These are phyloP conservation scores for Penicillium lividum DNA, from an alignment of 495 filamentous ascomycete species.

Conservation along the genomic window DNA sequence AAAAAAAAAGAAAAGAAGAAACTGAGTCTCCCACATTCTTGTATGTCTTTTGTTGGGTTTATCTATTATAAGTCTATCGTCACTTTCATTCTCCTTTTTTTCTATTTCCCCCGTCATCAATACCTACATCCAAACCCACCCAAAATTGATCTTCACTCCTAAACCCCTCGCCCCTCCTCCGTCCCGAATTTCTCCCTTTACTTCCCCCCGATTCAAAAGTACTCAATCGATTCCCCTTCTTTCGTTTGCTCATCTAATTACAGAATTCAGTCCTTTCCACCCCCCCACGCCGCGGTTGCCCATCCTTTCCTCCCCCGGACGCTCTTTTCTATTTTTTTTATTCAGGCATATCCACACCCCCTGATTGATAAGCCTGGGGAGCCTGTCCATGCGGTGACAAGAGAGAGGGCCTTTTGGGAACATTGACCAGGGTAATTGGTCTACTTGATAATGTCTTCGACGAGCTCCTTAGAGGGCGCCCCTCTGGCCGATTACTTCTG, in stretches of 20 bases:
- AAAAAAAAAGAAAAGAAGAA: slow-evolving; percentile 12
- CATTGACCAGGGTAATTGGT: slow-evolving; percentile 18
- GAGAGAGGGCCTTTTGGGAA: slow-evolving; percentile 19
- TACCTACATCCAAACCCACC: slow-evolving; percentile 11
- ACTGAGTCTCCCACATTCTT: slow-evolving; percentile 1
- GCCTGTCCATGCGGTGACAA: slow-evolving; percentile 39
- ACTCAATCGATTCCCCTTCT: neutral
- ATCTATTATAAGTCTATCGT: neutral
- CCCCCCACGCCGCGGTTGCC: neutral
- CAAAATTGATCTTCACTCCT: slow-evolving; percentile 32
- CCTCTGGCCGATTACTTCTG: slow-evolving; percentile 99
- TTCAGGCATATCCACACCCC: slow-evolving; percentile 6
- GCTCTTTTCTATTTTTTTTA: slow-evolving; percentile 5
- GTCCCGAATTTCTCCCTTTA: slow-evolving; percentile 8
- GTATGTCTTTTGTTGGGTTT: neutral
- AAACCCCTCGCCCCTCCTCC: slow-evolving; percentile 21
- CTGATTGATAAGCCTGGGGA: slow-evolving; percentile 26
- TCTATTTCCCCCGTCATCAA: slow-evolving; percentile 11
- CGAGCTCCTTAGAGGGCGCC: slow-evolving; percentile 50
- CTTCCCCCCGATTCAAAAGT: neutral
- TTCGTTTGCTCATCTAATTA: too few relatives aligned
- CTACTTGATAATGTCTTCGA: slow-evolving; percentile 29
- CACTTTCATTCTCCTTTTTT: slow-evolving; percentile 1
- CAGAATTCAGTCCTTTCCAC: neutral
- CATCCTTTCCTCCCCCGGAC: slow-evolving; percentile 6